phyloP scores from a whole-genome alignment of 1,284 basidiomycete genomes.

The Ganoderma resinaceum region DNA sequence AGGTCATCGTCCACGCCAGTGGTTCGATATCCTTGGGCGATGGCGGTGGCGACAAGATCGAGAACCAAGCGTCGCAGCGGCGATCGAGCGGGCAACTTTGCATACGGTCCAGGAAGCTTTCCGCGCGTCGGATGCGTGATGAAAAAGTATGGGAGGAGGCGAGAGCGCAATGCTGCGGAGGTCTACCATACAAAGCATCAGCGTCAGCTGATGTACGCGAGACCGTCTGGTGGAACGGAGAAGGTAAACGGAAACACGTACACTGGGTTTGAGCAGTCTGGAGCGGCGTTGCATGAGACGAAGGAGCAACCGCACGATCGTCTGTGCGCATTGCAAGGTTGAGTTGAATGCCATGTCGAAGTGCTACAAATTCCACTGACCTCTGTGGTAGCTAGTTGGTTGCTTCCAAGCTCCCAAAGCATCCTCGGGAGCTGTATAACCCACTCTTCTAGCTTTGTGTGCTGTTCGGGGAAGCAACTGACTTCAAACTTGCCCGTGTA shows the following conservation, averaged over 20 bases:
- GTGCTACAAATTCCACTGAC: constrained; percentile 44
- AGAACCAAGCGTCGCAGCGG: constrained; percentile 52
- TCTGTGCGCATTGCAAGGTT: constrained; percentile 42
- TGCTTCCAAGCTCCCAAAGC: constrained; percentile 83
- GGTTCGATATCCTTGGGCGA: constrained; percentile 32
- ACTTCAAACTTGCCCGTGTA: constrained; percentile 61
- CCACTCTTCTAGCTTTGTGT: constrained; percentile 64
- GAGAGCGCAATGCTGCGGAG: constrained; percentile 53
- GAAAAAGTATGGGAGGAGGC: constrained; percentile 80
- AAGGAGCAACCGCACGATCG: constrained; percentile 68
- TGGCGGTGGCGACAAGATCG: constrained; percentile 48
- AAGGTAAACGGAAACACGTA: constrained; percentile 36
- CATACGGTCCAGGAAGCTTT: constrained; percentile 75
- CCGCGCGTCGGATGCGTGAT: constrained; percentile 77
- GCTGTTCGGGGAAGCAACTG: constrained; percentile 41
- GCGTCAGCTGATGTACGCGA: background rate
- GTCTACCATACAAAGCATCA: constrained; percentile 44
- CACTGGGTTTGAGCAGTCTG: constrained; percentile 49
- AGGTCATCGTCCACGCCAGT: constrained; percentile 36
- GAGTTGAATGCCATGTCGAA: background rate
- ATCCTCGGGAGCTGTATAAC: constrained; percentile 73
- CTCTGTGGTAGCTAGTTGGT: constrained; percentile 62
- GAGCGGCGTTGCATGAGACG: constrained; percentile 65
- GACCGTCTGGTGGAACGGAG: background rate
- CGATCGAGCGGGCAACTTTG: constrained; percentile 55